Evolutionary conservation across 2,329 filamentous ascomycete genomes (phyloP).

Genomic region (Pseudogymnoascus sp.): DNA sequence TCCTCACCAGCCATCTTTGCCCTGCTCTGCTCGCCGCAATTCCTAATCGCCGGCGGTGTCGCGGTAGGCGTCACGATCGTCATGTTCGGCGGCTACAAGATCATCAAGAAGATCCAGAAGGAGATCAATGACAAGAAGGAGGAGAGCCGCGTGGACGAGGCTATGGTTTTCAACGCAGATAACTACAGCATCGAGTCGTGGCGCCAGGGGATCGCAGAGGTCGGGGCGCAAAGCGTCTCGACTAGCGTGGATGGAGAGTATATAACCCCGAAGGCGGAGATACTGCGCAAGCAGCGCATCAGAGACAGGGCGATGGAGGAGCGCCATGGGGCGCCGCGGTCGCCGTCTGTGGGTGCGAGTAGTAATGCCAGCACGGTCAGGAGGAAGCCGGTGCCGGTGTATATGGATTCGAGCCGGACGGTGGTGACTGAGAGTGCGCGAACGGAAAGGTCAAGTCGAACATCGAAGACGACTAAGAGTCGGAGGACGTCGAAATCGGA

Average conservation of each 20-base stretch:
- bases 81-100: slow-evolving; percentile 94
- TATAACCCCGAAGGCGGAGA: slow-evolving; percentile 27
- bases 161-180: slow-evolving; percentile 24
- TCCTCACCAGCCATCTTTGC: slow-evolving; percentile 80
- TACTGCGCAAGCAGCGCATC: slow-evolving; percentile 21
- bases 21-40: slow-evolving; percentile 81
- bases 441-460: slow-evolving; percentile 26
- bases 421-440: slow-evolving; percentile 14
- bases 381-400: background rate
- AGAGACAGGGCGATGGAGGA: slow-evolving; percentile 21
- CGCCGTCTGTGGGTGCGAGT: background rate
- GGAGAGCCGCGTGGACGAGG: slow-evolving; percentile 18
- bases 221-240: slow-evolving; percentile 21
- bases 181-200: slow-evolving; percentile 28
- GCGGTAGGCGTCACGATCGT: slow-evolving; percentile 91
- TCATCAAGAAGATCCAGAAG: slow-evolving; percentile 73
- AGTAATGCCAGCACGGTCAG: slow-evolving; percentile 5
- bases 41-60: slow-evolving; percentile 84
- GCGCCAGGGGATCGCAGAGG: slow-evolving; percentile 28
- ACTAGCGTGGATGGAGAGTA: slow-evolving; percentile 29
- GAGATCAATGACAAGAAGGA: slow-evolving; percentile 25
- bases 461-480: slow-evolving; percentile 15
- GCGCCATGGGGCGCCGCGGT: slow-evolving; percentile 12
- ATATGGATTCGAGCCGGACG: slow-evolving; percentile 8
- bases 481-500: slow-evolving; percentile 15